Percentiles rank a stretch among this genome's conserved stretches.
phyloP scores from a whole-genome alignment of 2,329 filamentous ascomycete species.

The Immersiporthe knoxdaviesiana region DNA sequence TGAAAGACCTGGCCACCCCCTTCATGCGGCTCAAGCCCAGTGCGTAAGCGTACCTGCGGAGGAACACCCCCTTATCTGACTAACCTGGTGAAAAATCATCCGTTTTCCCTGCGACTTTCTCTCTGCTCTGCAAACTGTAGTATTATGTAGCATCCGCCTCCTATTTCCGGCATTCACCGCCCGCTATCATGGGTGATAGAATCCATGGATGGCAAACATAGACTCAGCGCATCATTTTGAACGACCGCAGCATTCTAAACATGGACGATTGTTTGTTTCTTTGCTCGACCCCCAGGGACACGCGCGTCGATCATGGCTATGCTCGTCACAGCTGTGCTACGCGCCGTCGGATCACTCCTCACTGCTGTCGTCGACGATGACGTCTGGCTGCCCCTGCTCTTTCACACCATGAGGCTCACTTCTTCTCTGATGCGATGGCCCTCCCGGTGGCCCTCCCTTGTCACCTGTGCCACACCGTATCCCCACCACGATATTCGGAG shows the following conservation, averaged over 20 bases:
- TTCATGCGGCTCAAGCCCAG: neutral
- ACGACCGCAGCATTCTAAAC: neutral
- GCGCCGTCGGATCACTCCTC: neutral
- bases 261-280: neutral
- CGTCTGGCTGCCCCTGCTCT: neutral
- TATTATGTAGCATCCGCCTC: conserved; percentile 7
- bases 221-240: too few relatives aligned
- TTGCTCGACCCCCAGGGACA: neutral
- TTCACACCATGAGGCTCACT: neutral
- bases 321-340: neutral
- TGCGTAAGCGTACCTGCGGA: neutral
- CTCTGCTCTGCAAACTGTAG: neutral
- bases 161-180: conserved; percentile 8
- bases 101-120: neutral
- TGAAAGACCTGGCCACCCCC: neutral
- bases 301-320: neutral
- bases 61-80: conserved; percentile 3
- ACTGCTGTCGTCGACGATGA: neutral
- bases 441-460: neutral
- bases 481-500: neutral
- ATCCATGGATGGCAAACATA: neutral
- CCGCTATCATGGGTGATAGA: neutral
- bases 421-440: neutral
- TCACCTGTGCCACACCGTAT: neutral
- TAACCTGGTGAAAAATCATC: conserved; percentile 5